phyloP scores from a whole-genome alignment of 2,329 filamentous ascomycete species.

The Hirsutella thompsonii region DNA sequence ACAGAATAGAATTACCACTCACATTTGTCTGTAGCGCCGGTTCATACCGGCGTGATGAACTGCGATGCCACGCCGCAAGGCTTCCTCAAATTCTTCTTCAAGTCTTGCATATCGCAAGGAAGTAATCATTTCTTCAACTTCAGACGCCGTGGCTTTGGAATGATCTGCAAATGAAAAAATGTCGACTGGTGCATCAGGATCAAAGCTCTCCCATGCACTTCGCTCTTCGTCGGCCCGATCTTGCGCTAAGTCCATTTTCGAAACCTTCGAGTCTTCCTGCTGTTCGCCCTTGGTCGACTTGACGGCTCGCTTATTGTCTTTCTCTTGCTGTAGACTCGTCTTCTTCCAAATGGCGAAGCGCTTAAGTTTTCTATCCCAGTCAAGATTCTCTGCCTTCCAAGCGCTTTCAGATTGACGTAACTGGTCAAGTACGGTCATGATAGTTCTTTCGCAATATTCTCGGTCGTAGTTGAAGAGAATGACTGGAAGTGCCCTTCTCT shows the following conservation, averaged over 20 bases:
- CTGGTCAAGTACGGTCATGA: conserved; percentile 33
- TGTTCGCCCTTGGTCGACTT: conserved; percentile 2
- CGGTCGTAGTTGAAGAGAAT: conserved; percentile 71
- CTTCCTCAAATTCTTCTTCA: conserved; percentile 39
- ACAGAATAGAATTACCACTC: conserved; percentile 17
- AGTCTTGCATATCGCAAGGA: conserved; percentile 33
- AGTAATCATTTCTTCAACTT: conserved; percentile 41
- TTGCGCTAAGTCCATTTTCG: conserved; percentile 42
- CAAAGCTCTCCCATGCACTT: conserved; percentile 49
- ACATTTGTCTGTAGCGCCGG: conserved; percentile 57
- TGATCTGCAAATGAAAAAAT: conserved; percentile 55
- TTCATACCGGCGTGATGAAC: conserved; percentile 76
- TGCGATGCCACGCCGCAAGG: conserved; percentile 55
- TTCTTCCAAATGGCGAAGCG: conserved; percentile 45
- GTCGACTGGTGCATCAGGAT: conserved; percentile 49
- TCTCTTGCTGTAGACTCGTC: conserved; percentile 15
- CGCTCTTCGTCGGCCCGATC: conserved; percentile 42
- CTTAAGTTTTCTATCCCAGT: conserved; percentile 48
- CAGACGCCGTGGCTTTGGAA: conserved; percentile 41
- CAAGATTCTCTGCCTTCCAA: conserved; percentile 42
- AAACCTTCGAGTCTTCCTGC: conserved; percentile 14
- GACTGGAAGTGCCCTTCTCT: conserved; percentile 54
- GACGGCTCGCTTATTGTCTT: conserved; percentile 17
- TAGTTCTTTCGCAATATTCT: conserved; percentile 46
- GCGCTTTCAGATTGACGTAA: conserved; percentile 23